Evolutionary conservation across 176 grass and related monocot genomes (phyloP).

Genomic region (Chloris gayana): DNA sequence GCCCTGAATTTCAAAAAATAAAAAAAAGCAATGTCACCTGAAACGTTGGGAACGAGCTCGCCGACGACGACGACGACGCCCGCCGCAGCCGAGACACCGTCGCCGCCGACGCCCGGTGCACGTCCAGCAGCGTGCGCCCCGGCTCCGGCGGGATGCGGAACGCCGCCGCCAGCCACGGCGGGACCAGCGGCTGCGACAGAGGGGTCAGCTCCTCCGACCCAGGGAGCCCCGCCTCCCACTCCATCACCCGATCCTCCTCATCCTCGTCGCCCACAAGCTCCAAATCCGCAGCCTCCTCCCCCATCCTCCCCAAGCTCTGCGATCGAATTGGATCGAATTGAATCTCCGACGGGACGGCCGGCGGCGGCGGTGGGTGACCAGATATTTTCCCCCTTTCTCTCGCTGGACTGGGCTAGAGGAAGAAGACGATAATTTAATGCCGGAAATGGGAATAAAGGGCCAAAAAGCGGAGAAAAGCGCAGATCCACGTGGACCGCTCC

Average conservation of each 20-base stretch:
- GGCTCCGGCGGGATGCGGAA: slow-evolving; percentile 88
- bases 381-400: too few relatives aligned
- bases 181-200: slow-evolving; percentile 72
- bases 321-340: too few relatives aligned
- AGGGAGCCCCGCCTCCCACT: slow-evolving; percentile 80
- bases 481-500: slow-evolving; percentile 61
- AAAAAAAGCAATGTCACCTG: too few relatives aligned
- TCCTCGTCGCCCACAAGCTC: slow-evolving; percentile 6
- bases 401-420: too few relatives aligned
- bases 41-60: background rate
- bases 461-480: slow-evolving; percentile 46
- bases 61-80: slow-evolving; percentile 14
- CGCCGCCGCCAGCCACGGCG: slow-evolving; percentile 61
- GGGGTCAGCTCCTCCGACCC: slow-evolving; percentile 62
- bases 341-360: too few relatives aligned
- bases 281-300: slow-evolving; percentile 43
- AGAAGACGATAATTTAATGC: slow-evolving; percentile 28
- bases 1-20: too few relatives aligned
- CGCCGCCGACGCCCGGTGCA: slow-evolving; percentile 65
- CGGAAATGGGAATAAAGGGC: slow-evolving; percentile 27
- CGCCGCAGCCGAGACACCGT: slow-evolving; percentile 66
- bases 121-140: slow-evolving; percentile 58
- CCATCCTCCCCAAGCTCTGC: too few relatives aligned
- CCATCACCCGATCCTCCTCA: slow-evolving; percentile 47
- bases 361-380: too few relatives aligned